Conservation (phyloP, 257 asterid species). For the Lycium barbarum region DNA sequence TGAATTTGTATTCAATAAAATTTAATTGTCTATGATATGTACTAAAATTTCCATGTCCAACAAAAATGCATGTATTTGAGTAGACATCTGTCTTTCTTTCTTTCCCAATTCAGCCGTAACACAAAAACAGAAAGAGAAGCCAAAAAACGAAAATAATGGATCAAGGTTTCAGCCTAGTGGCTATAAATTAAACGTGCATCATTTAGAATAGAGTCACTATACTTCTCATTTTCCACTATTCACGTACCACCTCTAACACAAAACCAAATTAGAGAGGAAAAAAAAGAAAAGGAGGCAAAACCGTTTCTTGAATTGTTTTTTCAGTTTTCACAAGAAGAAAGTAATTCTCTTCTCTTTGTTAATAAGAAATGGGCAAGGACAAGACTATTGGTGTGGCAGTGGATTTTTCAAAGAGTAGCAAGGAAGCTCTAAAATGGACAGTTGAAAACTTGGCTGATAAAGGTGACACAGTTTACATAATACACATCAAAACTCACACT, state of each 20-base stretch:
- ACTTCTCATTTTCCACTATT: not conserved
- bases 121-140: not conserved
- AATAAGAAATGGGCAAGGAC: slow-evolving; percentile 61
- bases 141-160: slow-evolving; percentile 9
- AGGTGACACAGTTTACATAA: slow-evolving; percentile 66
- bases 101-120: not conserved
- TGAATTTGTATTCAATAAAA: no score
- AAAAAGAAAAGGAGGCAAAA: not conserved
- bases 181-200: not conserved
- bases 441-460: slow-evolving; percentile 77
- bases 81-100: not conserved
- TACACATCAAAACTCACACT: slow-evolving; percentile 60
- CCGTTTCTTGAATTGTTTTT: not conserved
- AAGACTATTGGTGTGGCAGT: slow-evolving; percentile 82
- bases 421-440: slow-evolving; percentile 76
- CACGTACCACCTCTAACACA: not conserved
- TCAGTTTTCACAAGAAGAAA: not conserved
- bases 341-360: no score
- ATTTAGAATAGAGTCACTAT: not conserved
- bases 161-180: not conserved
- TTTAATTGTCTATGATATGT: no score
- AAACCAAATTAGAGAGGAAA: not conserved
- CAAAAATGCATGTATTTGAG: not conserved
- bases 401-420: slow-evolving; percentile 93
- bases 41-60: not conserved